Base-by-base conservation (phyloP, 2,329 filamentous ascomycete genomes). In the Aspergillus chevalieri region DNA sequence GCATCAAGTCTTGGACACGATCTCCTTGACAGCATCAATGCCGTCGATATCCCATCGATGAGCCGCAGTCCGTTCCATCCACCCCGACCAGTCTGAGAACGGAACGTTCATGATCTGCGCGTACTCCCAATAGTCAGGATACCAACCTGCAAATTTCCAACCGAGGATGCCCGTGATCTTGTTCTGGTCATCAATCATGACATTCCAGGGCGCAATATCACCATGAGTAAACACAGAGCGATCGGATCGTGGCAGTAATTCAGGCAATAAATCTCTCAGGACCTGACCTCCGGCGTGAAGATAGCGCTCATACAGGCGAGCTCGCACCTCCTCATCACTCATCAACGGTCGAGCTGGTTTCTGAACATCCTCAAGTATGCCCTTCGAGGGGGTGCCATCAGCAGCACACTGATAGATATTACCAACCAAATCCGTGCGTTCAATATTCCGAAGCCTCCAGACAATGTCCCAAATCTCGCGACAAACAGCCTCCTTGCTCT, bases 81-180 rank as follows among this genome's bases (percentile, higher is more conserved):
- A 65, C 33, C 48, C 43, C 43, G 57, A 54, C 57, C 58, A 65
- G 38, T 64, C 57, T 46, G 46, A 51, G 44, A 57, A 57, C 19
- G 58, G 59, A 17, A 59, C 60, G 36, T 55, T 55, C 52, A 64
- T 49, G 22, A 66, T 65, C 51, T 65, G 64, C 24, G 65, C 63
- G 55, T 71, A 72, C 55, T 72, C 70, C 69, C 66, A 73, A 48
- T 72, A 74, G 17, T 56, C 65, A 7, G 69, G 70, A 53, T 68
- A 71, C 70, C 66, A 73, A 8, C 68, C 67, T 17, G 67, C 60
- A 41, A 50, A 65, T 48, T 72, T 70, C 71, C 68, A 74, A 59
- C 73, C 69, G 46, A 75, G 62, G 15, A 75, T 55, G 6, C 64
- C 61, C 1, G 70, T 52, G 46, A 65, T 46, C 2, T 42, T 50